phyloP scores from a whole-genome alignment of 495 filamentous ascomycete genomes.

The Aspergillus coremiiformis region DNA sequence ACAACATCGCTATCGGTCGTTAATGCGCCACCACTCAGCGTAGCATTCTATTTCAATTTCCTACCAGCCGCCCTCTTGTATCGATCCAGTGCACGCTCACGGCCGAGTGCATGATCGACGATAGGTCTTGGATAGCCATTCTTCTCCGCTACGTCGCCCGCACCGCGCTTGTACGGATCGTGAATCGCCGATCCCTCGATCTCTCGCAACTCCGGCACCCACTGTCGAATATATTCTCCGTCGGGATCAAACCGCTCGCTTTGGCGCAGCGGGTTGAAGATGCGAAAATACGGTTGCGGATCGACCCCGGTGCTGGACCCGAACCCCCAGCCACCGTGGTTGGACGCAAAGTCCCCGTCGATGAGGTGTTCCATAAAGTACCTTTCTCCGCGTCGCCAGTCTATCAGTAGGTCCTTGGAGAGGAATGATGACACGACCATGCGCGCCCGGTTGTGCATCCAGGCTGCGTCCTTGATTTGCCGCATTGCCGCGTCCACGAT shows the following conservation, averaged over 20 bases:
- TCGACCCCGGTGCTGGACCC: conserved; percentile 74
- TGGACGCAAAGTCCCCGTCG: conserved; percentile 88
- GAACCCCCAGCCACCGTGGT: conserved; percentile 92
- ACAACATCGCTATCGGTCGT: too few relatives aligned
- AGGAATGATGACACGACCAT: conserved; percentile 88
- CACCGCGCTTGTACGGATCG: conserved; percentile 67
- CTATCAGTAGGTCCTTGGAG: conserved; percentile 75
- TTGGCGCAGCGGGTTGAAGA: conserved; percentile 84
- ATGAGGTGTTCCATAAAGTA: conserved; percentile 87
- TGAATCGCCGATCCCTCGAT: conserved; percentile 62
- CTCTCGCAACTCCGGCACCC: conserved; percentile 54
- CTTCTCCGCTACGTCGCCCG: conserved; percentile 48
- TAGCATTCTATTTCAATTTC: conserved; percentile 1
- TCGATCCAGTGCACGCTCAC: conserved; percentile 57
- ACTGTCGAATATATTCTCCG: conserved; percentile 52
- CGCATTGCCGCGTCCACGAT: conserved; percentile 93
- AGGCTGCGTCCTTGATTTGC: conserved; percentile 61
- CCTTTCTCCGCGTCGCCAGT: conserved; percentile 85
- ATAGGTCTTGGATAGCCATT: conserved; percentile 67
- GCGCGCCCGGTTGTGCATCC: conserved; percentile 85
- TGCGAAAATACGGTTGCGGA: conserved; percentile 85
- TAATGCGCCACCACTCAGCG: too few relatives aligned
- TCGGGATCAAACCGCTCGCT: conserved; percentile 68
- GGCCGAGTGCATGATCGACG: conserved; percentile 62
- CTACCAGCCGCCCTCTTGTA: conserved; percentile 54